A percentile compares a stretch with the other conserved stretches of the same genome.
These are phyloP conservation scores for Phytophthora capsici DNA, from an alignment of 352 stramenopile species.

Conservation along the genomic window DNA sequence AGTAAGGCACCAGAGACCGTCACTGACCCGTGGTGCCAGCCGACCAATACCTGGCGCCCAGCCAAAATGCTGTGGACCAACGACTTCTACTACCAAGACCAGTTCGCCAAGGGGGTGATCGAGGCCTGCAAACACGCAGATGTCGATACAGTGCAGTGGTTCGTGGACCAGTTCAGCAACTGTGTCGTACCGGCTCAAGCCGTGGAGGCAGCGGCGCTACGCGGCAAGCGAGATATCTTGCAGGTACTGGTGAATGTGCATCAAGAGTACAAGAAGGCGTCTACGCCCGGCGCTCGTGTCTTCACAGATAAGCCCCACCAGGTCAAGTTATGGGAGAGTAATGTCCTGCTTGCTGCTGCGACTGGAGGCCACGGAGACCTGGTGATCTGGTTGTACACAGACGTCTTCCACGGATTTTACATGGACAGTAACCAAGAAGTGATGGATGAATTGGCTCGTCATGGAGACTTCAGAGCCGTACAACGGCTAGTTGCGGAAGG, in stretches of 20 bases:
- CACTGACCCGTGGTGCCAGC: conserved; percentile 17
- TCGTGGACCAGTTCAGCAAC: conserved; percentile 21
- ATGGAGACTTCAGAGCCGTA: conserved; percentile 18
- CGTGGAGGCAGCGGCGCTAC: conserved; percentile 21
- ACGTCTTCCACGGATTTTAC: conserved; percentile 32
- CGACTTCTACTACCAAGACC: conserved; percentile 33
- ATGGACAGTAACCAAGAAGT: conserved; percentile 33
- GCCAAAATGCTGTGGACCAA: conserved; percentile 34
- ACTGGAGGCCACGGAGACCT: conserved; percentile 26
- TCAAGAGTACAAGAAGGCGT: conserved; percentile 18
- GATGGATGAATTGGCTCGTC: conserved; percentile 27
- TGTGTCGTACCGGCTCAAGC: conserved; percentile 24
- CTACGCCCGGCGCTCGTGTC: conserved; percentile 9
- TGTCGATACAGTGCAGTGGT: conserved; percentile 22
- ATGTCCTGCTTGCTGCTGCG: conserved; percentile 28
- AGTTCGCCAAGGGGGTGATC: conserved; percentile 26
- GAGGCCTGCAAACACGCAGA: conserved; percentile 27
- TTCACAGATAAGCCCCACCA: conserved; percentile 16
- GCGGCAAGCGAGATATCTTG: conserved; percentile 21
- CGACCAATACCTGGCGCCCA: conserved; percentile 23
- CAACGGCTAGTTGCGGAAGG: conserved; percentile 12
- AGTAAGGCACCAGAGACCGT: conserved; percentile 23
- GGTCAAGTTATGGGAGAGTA: conserved; percentile 40
- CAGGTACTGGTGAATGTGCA: conserved; percentile 25
- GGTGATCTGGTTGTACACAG: conserved; percentile 28